phyloP scores from a whole-genome alignment of 2,329 filamentous ascomycete species.

The Penicillium hesseltinei region DNA sequence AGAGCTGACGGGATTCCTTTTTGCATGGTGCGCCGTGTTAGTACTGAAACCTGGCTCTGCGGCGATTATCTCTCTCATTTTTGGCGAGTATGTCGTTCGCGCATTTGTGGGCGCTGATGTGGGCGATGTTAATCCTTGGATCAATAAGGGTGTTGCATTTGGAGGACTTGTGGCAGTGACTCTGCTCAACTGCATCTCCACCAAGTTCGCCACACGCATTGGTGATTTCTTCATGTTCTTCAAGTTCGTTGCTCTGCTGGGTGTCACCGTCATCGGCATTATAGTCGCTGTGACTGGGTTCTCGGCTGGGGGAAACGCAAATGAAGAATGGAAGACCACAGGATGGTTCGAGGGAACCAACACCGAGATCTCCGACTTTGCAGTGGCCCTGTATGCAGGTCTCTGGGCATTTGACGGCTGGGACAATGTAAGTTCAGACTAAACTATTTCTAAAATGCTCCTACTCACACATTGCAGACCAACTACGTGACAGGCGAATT shows the following conservation, averaged over 20 bases:
- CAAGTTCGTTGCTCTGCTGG: conserved; percentile 87
- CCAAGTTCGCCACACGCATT: conserved; percentile 78
- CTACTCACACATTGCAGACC: conserved; percentile 51
- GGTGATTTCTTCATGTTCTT: conserved; percentile 95
- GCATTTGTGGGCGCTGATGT: conserved; percentile 85
- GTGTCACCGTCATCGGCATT: conserved; percentile 81
- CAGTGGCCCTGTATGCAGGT: conserved; percentile 89
- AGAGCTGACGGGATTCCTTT: conserved; percentile 87
- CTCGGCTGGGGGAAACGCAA: conserved; percentile 72
- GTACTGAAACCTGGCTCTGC: conserved; percentile 91
- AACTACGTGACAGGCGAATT: conserved; percentile 99
- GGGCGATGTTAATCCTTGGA: conserved; percentile 76
- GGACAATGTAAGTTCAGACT: conserved; percentile 74
- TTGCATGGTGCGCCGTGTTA: conserved; percentile 92
- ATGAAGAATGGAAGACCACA: conserved; percentile 79
- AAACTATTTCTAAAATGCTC: background rate
- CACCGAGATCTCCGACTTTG: conserved; percentile 78
- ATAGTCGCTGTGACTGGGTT: conserved; percentile 85
- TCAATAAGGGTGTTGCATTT: conserved; percentile 84
- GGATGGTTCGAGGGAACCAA: conserved; percentile 88
- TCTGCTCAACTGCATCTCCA: conserved; percentile 85
- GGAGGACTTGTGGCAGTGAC: conserved; percentile 74
- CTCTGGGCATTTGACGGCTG: conserved; percentile 98
- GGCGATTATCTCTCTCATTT: conserved; percentile 95
- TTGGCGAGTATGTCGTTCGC: conserved; percentile 93